Percentiles rank a stretch among this genome's conserved stretches.
phyloP scores from a whole-genome alignment of 1,139 yeast species.

The Geotrichum bryndzae region DNA sequence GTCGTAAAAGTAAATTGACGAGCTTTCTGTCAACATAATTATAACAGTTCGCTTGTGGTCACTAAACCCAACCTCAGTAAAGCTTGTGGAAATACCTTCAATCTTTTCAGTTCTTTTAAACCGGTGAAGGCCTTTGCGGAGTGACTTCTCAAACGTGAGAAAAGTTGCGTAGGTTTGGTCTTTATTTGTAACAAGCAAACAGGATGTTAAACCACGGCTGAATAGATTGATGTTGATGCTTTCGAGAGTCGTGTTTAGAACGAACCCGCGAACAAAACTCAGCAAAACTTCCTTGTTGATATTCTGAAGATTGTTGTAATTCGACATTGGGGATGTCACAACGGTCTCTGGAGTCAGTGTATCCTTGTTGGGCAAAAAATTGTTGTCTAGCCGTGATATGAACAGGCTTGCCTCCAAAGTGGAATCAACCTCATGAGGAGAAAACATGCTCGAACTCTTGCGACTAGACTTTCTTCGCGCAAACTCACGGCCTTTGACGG shows the following conservation, averaged over 20 bases:
- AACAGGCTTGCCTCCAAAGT: constrained; percentile 12
- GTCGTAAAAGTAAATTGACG: constrained; percentile 45
- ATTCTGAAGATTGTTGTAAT: not conserved
- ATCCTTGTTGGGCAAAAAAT: not conserved
- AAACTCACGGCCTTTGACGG: constrained; percentile 3
- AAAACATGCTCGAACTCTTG: constrained; percentile 12
- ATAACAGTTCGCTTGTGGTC: constrained; percentile 1
- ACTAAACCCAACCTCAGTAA: not conserved
- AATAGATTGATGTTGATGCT: not conserved
- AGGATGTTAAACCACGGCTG: not conserved
- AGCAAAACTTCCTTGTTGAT: constrained; percentile 12
- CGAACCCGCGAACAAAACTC: constrained; percentile 5
- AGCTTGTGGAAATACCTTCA: constrained; percentile 4
- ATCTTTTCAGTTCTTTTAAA: constrained; percentile 5
- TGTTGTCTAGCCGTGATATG: constrained; percentile 6
- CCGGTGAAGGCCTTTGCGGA: not conserved
- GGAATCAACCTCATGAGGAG: constrained; percentile 3
- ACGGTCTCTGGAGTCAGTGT: not conserved
- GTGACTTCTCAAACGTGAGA: constrained; percentile 4
- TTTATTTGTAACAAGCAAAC: not conserved
- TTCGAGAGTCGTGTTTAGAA: not conserved
- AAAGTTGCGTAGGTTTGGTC: not conserved
- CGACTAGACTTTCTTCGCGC: constrained; percentile 15
- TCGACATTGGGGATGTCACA: not conserved
- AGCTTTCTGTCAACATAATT: not conserved